Percentiles rank a stretch among this genome's conserved stretches.
phyloP scores from a whole-genome alignment of 1,284 basidiomycete species.

The Naganishia liquefaciens region DNA sequence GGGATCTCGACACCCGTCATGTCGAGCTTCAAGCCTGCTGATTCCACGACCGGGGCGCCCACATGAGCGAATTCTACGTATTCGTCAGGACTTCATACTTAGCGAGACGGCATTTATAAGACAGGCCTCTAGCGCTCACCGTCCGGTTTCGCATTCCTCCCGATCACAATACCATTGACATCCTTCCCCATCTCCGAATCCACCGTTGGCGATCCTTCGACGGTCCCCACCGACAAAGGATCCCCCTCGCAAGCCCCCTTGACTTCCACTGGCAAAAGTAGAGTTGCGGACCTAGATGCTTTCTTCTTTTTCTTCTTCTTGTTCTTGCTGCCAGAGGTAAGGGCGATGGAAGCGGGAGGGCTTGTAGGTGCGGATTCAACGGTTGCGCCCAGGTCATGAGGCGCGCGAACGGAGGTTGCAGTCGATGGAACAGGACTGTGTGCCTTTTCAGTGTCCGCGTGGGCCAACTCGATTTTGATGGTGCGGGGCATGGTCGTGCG shows the following conservation, averaged over 20 bases:
- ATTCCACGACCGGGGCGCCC: not conserved
- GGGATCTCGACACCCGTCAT: constrained; percentile 6
- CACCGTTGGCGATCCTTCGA: too few species aligned
- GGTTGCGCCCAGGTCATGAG: not conserved
- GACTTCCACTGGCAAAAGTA: not conserved
- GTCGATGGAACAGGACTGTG: not conserved
- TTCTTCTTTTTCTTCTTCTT: not conserved
- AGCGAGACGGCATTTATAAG: too few species aligned
- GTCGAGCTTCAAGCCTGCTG: not conserved
- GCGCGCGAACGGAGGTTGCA: not conserved
- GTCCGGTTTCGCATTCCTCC: not conserved
- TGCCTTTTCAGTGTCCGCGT: not conserved
- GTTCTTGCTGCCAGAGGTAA: not conserved
- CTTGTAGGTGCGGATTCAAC: not conserved
- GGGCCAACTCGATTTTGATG: not conserved
- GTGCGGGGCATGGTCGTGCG: not conserved
- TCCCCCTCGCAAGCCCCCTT: too few species aligned
- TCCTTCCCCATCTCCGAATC: not conserved
- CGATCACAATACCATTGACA: not conserved
- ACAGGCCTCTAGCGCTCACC: too few species aligned
- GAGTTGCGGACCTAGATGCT: constrained; percentile 1
- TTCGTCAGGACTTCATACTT: not conserved
- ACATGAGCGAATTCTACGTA: not conserved
- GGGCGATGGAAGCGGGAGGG: not conserved
- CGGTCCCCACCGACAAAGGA: too few species aligned